These are phyloP conservation scores for Talaromyces sp. DNA, from an alignment of 2,329 filamentous ascomycete genomes.

Conservation along the genomic window DNA sequence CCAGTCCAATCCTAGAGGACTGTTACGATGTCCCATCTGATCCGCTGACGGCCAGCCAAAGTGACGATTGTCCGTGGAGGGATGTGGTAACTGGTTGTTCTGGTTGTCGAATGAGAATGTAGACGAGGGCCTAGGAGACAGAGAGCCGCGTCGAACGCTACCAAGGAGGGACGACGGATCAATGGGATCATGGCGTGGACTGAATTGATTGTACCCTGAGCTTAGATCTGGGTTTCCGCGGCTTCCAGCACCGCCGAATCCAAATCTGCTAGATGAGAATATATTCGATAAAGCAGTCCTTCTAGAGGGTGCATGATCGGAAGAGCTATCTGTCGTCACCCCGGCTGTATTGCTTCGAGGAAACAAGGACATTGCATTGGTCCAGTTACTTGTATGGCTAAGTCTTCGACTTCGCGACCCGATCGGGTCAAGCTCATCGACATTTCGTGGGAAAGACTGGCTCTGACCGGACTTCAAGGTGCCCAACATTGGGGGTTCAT, in stretches of 20 bases:
- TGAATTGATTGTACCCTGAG: conserved; percentile 51
- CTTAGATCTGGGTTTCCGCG: conserved; percentile 38
- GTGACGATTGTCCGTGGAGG: conserved; percentile 76
- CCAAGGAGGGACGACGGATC: conserved; percentile 49
- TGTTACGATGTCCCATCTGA: conserved; percentile 56
- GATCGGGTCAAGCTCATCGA: conserved; percentile 55
- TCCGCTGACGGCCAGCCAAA: conserved; percentile 66
- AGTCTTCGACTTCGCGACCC: conserved; percentile 55
- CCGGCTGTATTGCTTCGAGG: conserved; percentile 48
- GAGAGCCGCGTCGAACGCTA: conserved; percentile 44
- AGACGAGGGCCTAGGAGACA: conserved; percentile 54
- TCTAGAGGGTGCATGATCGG: conserved; percentile 42
- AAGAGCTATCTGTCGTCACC: conserved; percentile 46
- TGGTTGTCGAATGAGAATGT: conserved; percentile 59
- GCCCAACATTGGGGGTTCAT: conserved; percentile 60
- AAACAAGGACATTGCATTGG: conserved; percentile 52
- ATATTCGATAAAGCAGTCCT: conserved; percentile 47
- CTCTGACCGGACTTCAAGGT: conserved; percentile 63
- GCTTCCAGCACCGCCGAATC: conserved; percentile 34
- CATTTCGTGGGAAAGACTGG: conserved; percentile 63
- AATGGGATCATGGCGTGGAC: conserved; percentile 49
- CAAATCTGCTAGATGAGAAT: conserved; percentile 46
- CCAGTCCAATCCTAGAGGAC: conserved; percentile 59
- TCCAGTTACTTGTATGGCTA: conserved; percentile 62
- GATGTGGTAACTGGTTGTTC: conserved; percentile 66